These are phyloP conservation scores for Diaporthe velutina DNA, from an alignment of 2,329 filamentous ascomycete species.

Conservation along the genomic window DNA sequence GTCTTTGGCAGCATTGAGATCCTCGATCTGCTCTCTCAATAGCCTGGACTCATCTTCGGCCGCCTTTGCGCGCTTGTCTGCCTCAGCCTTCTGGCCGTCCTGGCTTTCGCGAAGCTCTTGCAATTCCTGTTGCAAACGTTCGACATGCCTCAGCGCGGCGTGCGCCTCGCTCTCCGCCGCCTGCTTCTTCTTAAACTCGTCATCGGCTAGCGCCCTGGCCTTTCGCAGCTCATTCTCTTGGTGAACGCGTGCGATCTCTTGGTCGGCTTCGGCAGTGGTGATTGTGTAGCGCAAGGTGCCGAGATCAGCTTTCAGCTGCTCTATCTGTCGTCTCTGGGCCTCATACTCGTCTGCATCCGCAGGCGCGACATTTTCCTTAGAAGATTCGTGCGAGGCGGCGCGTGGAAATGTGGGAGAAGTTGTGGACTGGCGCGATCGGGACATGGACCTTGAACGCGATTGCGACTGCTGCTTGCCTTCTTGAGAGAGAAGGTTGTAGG, in stretches of 20 bases:
- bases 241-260: constrained; percentile 81
- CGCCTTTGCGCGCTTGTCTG: constrained; percentile 79
- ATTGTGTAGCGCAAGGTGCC: constrained; percentile 90
- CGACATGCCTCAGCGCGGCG: constrained; percentile 63
- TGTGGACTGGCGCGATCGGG: constrained; percentile 25
- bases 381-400: constrained; percentile 68
- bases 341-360: constrained; percentile 72
- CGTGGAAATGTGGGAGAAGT: constrained; percentile 45
- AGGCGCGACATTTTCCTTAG: constrained; percentile 71
- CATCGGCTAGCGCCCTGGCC: constrained; percentile 82
- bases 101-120: constrained; percentile 63
- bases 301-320: constrained; percentile 90
- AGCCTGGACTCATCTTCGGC: constrained; percentile 79
- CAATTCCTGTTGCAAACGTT: constrained; percentile 64
- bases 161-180: constrained; percentile 68
- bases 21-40: constrained; percentile 85
- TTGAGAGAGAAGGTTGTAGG: constrained; percentile 56
- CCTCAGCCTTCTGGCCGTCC: constrained; percentile 70
- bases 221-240: constrained; percentile 89
- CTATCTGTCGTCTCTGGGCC: constrained; percentile 68
- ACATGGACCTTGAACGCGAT: constrained; percentile 30
- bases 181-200: constrained; percentile 80
- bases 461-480: constrained; percentile 42
- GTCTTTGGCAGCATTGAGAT: constrained; percentile 72
- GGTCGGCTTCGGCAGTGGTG: constrained; percentile 88